Evolutionary conservation across 345 rosid species (phyloP), one percentile per base, ranked within the genome.

Genomic region (Barbarea vulgaris): DNA sequence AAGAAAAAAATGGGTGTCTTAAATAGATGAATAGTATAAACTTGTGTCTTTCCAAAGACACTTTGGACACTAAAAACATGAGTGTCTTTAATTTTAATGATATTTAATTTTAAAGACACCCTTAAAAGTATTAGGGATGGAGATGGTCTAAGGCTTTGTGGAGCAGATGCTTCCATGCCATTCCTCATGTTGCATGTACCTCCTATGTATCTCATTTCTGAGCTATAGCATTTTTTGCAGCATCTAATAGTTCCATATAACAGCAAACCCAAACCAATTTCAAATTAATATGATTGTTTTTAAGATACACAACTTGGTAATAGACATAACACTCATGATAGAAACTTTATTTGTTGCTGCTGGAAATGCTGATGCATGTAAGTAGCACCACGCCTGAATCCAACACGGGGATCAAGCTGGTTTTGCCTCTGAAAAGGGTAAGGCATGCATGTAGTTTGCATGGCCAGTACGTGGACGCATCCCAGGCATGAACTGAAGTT

Each of bases 401-500:
- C 89, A 61, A 72, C 77, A 25, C 83, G 77, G 24, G 85, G 92
- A 55, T 79, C 95, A 36, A 82, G 76, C 63, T 85, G 92, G 15
- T 58, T 80, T 51, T 83, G 89, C 73, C 92, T 78, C 59, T 77
- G 96, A 37, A 85, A 69, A 57, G 80, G 82, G 78, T 77, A 89
- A 53, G 88, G 93, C 85, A 89, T 46, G n/a, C 18, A 85, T 72
- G 72, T 55, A 75, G 59, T 75, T 79, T 2, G 44, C 65, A 0
- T 58, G 48, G 0, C 65, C 70, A 1, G 60, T 19, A 17, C 72
- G 83, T 17, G 88, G 84, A 51, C 88, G 87, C 47, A 83, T 60
- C n/a, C 92, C 90, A 3, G 85, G 79, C 77, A 85, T 64, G 74
- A 83, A 71, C 69, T 86, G 92, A 56, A 83, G 82, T 69, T 83